Evolutionary conservation across 495 filamentous ascomycete genomes (phyloP), one percentile per base, ranked within the genome.

Genomic region (Cercophora newfieldiana): DNA sequence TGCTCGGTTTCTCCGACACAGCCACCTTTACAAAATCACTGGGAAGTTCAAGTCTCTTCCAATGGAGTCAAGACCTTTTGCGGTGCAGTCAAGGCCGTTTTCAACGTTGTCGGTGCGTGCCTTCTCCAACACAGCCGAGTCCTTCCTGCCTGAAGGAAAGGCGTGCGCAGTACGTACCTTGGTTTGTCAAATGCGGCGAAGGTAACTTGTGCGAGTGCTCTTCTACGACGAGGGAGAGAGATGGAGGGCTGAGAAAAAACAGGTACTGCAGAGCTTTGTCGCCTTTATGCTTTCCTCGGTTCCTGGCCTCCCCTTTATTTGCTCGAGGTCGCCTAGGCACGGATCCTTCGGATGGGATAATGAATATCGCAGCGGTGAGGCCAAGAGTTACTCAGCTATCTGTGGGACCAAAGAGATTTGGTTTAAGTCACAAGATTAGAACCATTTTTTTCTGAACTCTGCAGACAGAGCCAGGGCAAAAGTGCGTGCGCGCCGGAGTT

Each of bases 341-440:
- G 37, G 37, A 44, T 44, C 37, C 30, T 5, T 8, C 18, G 37
- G 37, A 44, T 2, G 10, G 10, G 18, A 44, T 14, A 44, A 44
- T 44, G 37, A 44, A 44, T 44, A 44, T 44, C 37, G 10, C 37
- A 44, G 37, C 37, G 37, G 37, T 44, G 37, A 44, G 37, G 37
- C 37, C 37, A 44, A 16, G 37, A 16, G 21, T 19, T 7, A 25
- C 54, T 57, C 25, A 30, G 54, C 14, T 57, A 57, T 57, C 18
- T 58, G 63, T 37, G 44, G 44, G 28, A 65, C 54, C 55, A 26
- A 3, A 19, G 24, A 58, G 37, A 47, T 37, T 60, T 44, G 10
- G 37, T 21, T 2, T 19, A 54, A n/a, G 63, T 66, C 63, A 66
- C 63, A 60, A 54, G 63, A 66, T 48, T 50, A 21, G 31, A 58